phyloP scores from a whole-genome alignment of 2,329 filamentous ascomycete species.

The Colletotrichum endophyticum region DNA sequence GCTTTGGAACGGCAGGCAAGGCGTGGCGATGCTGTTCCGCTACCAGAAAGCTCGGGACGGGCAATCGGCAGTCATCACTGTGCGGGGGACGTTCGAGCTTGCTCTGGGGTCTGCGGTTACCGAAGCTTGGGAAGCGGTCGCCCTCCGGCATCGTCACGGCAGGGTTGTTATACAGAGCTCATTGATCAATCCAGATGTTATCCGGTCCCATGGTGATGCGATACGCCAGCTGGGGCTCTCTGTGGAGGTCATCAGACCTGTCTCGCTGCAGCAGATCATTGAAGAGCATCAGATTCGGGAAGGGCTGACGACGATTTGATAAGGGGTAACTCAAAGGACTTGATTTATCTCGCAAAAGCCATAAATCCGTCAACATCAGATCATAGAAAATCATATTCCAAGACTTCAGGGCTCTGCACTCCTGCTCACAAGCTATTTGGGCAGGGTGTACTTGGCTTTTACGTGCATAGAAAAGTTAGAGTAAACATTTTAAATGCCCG shows the following conservation, averaged over 20 bases:
- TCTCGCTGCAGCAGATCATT: background rate
- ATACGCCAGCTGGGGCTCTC: conserved; percentile 26
- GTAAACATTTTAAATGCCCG: too few relatives aligned
- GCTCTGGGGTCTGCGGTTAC: conserved; percentile 14
- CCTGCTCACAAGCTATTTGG: too few relatives aligned
- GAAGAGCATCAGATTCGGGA: background rate
- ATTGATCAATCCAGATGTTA: conserved; percentile 18
- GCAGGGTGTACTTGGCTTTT: too few relatives aligned
- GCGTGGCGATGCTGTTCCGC: conserved; percentile 27
- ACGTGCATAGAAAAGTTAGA: too few relatives aligned
- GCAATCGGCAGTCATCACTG: conserved; percentile 25
- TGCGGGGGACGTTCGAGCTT: conserved; percentile 27
- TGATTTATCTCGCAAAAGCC: too few relatives aligned
- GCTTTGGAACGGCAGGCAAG: conserved; percentile 34
- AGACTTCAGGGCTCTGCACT: too few relatives aligned
- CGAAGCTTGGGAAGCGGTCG: conserved; percentile 29
- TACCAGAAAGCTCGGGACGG: conserved; percentile 24
- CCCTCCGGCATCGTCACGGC: conserved; percentile 21
- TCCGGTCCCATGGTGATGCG: conserved; percentile 26
- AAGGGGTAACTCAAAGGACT: background rate
- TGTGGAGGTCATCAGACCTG: conserved; percentile 12
- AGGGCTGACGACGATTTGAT: background rate
- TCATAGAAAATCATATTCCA: too few relatives aligned
- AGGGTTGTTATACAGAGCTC: conserved; percentile 20
- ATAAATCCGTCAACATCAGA: too few relatives aligned